Percentiles rank a stretch among this genome's conserved stretches.
These are phyloP conservation scores for Starmerella cellae DNA, from an alignment of 805 yeast genomes.

Conservation along the genomic window DNA sequence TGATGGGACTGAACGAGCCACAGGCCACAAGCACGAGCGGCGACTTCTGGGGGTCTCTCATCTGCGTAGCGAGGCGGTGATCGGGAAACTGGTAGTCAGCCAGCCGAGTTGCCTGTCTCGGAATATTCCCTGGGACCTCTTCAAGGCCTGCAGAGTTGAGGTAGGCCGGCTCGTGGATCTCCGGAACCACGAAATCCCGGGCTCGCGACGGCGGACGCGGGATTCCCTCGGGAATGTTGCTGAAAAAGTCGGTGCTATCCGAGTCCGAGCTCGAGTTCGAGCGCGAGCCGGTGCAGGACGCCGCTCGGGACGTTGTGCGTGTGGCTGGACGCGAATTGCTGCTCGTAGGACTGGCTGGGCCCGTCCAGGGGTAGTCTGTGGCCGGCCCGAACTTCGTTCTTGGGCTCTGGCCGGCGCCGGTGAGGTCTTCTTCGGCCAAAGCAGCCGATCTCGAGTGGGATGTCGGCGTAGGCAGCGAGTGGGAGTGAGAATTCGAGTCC, in stretches of 20 bases:
- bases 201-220: conserved; percentile 24
- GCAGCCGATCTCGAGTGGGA: background rate
- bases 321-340: no score
- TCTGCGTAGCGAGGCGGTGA: conserved; percentile 60
- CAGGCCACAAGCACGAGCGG: conserved; percentile 95
- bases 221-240: conserved; percentile 21
- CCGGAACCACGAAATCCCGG: conserved; percentile 21
- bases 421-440: background rate
- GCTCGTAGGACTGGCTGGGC: background rate
- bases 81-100: conserved; percentile 70
- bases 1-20: conserved; percentile 92
- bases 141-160: conserved; percentile 70
- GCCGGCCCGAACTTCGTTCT: background rate
- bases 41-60: conserved; percentile 61
- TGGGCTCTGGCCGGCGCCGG: background rate
- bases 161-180: conserved; percentile 23
- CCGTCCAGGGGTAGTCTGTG: background rate
- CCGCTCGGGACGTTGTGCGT: background rate
- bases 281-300: background rate
- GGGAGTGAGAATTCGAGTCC: no score
- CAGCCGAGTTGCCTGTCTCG: conserved; percentile 66
- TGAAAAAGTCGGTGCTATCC: conserved; percentile 3
- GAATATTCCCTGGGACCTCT: conserved; percentile 91
- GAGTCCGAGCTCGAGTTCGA: conserved; percentile 4
- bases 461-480: background rate